These are phyloP conservation scores for Zygnema cylindricum DNA, from an alignment of 139 green algal genomes.

Conservation along the genomic window DNA sequence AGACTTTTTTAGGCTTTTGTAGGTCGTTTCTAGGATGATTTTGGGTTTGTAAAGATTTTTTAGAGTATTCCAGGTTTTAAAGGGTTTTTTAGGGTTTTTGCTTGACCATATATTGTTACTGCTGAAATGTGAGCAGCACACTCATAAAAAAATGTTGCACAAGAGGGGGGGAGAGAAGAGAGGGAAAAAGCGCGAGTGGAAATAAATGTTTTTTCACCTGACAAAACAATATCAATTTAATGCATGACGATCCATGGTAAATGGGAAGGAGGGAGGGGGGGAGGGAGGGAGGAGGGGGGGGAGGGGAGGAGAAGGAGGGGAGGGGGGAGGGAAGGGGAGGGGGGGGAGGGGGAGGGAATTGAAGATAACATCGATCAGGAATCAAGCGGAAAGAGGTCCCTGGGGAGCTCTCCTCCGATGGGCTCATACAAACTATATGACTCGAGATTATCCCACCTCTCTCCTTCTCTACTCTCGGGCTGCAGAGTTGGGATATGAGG, in stretches of 20 bases:
- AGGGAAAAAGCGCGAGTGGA: no score
- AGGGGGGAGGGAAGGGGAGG: not conserved
- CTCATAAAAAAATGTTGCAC: no score
- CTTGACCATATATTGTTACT: no score
- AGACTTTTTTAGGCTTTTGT: no score
- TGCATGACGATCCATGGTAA: conserved; percentile 10
- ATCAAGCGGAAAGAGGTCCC: conserved; percentile 70
- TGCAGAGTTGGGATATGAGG: conserved; percentile 86
- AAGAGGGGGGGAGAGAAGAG: no score
- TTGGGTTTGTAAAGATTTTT: no score
- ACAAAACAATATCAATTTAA: conserved; percentile 22
- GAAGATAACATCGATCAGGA: not conserved
- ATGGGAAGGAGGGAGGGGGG: not conserved
- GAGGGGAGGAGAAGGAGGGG: conserved; percentile 3
- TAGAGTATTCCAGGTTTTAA: no score
- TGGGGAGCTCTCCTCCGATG: conserved; percentile 65
- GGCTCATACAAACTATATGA: conserved; percentile 61
- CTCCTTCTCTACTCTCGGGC: conserved; percentile 80
- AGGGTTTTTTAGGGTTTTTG: no score
- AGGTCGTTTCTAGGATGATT: no score
- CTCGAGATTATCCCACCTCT: conserved; percentile 39
- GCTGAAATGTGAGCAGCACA: no score
- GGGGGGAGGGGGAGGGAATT: no score
- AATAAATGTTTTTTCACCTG: no score
- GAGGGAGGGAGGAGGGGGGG: conserved; percentile 16